Percentiles rank a stretch among this genome's conserved stretches.
phyloP scores from a whole-genome alignment of 208 protist species.

The Vickermania ingenoplastis region DNA sequence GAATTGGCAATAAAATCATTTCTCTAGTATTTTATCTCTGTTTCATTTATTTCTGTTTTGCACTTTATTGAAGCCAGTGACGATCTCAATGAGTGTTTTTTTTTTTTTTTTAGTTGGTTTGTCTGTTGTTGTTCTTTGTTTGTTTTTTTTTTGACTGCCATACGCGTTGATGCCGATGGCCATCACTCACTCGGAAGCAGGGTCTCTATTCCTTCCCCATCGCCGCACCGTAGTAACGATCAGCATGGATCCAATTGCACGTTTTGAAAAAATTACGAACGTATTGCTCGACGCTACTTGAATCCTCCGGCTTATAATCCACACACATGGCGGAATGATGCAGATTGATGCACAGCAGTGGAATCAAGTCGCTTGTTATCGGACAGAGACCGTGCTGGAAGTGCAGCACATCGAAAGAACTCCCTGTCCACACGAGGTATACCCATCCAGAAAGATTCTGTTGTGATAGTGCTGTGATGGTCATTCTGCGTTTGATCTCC shows the following conservation, averaged over 20 bases:
- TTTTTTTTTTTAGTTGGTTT: too few relatives aligned
- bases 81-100: too few relatives aligned
- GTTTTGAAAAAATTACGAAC: conserved; percentile 81
- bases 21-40: conserved; percentile 1
- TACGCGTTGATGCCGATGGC: too few relatives aligned
- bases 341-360: conserved; percentile 64
- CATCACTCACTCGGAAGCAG: too few relatives aligned
- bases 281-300: conserved; percentile 40
- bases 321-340: conserved; percentile 50
- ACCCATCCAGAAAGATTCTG: conserved; percentile 63
- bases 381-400: conserved; percentile 73
- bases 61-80: too few relatives aligned
- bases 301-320: conserved; percentile 32
- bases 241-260: conserved; percentile 70
- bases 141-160: too few relatives aligned
- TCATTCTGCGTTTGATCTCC: conserved; percentile 45
- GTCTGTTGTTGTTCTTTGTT: too few relatives aligned
- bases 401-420: conserved; percentile 62
- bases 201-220: conserved; percentile 13
- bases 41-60: conserved; percentile 4
- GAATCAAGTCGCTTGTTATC: conserved; percentile 60
- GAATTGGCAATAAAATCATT: background rate
- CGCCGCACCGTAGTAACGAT: conserved; percentile 47
- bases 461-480: conserved; percentile 46
- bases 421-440: conserved; percentile 79